Evolutionary conservation across 768 basidiomycete genomes (phyloP).

Genomic region (Amanita polypyramis): DNA sequence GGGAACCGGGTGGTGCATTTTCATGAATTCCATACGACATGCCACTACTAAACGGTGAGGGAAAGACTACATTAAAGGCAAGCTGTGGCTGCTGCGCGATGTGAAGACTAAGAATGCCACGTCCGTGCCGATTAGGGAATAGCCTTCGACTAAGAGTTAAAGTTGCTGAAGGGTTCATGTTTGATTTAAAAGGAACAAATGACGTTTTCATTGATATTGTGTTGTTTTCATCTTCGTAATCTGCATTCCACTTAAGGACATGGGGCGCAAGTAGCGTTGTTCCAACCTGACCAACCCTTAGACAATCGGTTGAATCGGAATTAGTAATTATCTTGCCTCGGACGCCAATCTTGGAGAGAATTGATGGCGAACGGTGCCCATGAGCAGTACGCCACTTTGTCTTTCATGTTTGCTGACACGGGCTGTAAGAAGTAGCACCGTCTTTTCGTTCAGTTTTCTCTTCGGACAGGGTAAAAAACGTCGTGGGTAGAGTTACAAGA

Average conservation of each 20-base stretch:
- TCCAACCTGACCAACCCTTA: conserved; percentile 23
- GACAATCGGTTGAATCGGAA: conserved; percentile 9
- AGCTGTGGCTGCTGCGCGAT: conserved; percentile 24
- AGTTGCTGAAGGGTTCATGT: conserved; percentile 26
- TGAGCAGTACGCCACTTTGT: conserved; percentile 30
- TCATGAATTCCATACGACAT: conserved; percentile 12
- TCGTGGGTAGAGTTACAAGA: neutral
- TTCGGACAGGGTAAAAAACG: conserved; percentile 14
- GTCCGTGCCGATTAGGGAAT: conserved; percentile 35
- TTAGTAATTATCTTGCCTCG: conserved; percentile 25
- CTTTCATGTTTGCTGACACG: conserved; percentile 21
- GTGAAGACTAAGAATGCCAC: conserved; percentile 33
- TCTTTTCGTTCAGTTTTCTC: conserved; percentile 39
- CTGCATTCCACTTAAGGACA: conserved; percentile 28
- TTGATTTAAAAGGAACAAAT: conserved; percentile 22
- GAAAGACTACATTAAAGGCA: conserved; percentile 33
- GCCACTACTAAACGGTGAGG: conserved; percentile 25
- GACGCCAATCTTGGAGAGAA: conserved; percentile 52
- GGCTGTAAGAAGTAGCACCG: conserved; percentile 29
- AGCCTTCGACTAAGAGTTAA: conserved; percentile 40
- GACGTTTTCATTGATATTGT: conserved; percentile 27
- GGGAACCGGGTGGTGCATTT: conserved; percentile 11
- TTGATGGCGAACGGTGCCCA: conserved; percentile 69
- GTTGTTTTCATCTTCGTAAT: conserved; percentile 41
- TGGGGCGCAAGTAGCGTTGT: conserved; percentile 30